phyloP scores from a whole-genome alignment of 1,139 yeast genomes.

The Blastobotrys persicus region DNA sequence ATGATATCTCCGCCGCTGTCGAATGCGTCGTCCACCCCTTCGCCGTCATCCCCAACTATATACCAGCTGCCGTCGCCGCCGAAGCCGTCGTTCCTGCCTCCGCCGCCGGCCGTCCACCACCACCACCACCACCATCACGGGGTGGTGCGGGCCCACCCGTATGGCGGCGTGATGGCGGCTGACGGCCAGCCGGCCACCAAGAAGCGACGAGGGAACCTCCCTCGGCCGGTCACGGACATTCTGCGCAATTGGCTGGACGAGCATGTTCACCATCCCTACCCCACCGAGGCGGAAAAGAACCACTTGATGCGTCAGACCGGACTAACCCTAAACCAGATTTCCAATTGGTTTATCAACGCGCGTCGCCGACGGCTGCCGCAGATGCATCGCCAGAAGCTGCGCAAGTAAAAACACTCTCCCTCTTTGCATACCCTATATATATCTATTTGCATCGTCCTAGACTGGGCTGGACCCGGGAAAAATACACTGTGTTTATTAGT shows the following conservation, averaged over 20 bases:
- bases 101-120: slow-evolving; percentile 2
- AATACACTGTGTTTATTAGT: neutral
- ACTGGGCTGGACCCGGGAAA: too few relatives aligned
- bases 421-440: neutral
- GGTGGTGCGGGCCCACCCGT: slow-evolving; percentile 4
- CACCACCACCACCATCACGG: slow-evolving; percentile 11
- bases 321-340: slow-evolving; percentile 82
- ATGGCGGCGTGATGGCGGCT: slow-evolving; percentile 10
- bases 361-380: slow-evolving; percentile 71
- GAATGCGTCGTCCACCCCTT: slow-evolving; percentile 12
- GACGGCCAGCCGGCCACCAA: slow-evolving; percentile 21
- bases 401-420: neutral
- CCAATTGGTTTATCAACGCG: slow-evolving; percentile 97
- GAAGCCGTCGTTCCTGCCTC: slow-evolving; percentile 10
- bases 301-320: slow-evolving; percentile 81
- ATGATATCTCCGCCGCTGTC: slow-evolving; percentile 16
- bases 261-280: slow-evolving; percentile 90
- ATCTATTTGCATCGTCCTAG: neutral
- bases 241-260: slow-evolving; percentile 80
- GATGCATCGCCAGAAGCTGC: slow-evolving; percentile 13
- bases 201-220: slow-evolving; percentile 70
- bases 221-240: slow-evolving; percentile 82
- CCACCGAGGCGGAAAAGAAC: slow-evolving; percentile 84
- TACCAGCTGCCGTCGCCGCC: slow-evolving; percentile 8
- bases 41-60: neutral